These are phyloP conservation scores for Coccomyxa sp. DNA, from an alignment of 139 green algal genomes.

Conservation along the genomic window DNA sequence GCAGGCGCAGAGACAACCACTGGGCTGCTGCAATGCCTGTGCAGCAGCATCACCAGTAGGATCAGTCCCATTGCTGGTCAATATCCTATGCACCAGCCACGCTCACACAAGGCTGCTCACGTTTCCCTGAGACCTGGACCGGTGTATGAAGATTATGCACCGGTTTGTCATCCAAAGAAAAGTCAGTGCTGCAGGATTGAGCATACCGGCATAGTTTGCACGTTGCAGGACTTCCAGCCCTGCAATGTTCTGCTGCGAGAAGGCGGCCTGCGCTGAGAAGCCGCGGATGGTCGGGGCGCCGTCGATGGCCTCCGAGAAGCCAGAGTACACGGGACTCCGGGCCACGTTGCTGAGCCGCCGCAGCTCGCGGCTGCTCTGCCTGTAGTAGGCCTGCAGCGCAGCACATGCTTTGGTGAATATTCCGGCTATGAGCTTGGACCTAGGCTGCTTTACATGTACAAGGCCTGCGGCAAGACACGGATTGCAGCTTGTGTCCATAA, in stretches of 20 bases:
- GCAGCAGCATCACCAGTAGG: no score
- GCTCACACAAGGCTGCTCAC: no score
- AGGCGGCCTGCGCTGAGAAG: slow-evolving; percentile 39
- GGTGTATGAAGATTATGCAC: no score
- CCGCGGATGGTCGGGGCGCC: slow-evolving; percentile 49
- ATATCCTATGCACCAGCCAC: no score
- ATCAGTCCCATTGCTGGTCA: no score
- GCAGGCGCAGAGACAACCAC: slow-evolving; percentile 78
- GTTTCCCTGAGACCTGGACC: no score
- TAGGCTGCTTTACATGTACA: no score
- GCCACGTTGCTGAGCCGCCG: slow-evolving; percentile 60
- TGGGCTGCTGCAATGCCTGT: slow-evolving; percentile 29
- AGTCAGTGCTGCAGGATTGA: not conserved
- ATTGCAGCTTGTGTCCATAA: no score
- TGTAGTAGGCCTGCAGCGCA: slow-evolving; percentile 43
- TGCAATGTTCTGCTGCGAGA: slow-evolving; percentile 20
- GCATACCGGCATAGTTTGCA: slow-evolving; percentile 24
- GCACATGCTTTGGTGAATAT: no score
- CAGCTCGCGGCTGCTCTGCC: slow-evolving; percentile 57
- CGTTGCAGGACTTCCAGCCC: slow-evolving; percentile 39
- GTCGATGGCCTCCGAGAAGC: slow-evolving; percentile 50
- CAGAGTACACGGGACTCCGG: slow-evolving; percentile 64
- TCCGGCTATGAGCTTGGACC: no score
- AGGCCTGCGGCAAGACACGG: no score
- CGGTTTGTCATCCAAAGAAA: no score